These are phyloP conservation scores for Phytophthora nicotianae DNA, from an alignment of 352 stramenopile species.

Conservation along the genomic window DNA sequence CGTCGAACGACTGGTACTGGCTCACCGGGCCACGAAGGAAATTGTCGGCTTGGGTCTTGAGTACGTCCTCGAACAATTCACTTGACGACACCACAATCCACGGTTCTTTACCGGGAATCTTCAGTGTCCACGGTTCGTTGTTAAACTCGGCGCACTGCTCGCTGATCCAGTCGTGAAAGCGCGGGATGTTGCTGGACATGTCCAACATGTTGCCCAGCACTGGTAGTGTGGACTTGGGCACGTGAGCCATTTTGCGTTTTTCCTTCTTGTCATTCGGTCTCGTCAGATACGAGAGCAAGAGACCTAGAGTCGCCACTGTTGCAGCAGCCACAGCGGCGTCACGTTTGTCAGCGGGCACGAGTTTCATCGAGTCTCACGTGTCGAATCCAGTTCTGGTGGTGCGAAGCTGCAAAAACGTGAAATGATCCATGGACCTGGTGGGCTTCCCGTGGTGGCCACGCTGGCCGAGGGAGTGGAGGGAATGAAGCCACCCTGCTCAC, in stretches of 20 bases:
- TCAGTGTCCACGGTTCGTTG: slow-evolving; percentile 42
- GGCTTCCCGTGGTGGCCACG: too few relatives aligned
- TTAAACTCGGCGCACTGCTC: slow-evolving; percentile 43
- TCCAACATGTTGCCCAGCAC: slow-evolving; percentile 48
- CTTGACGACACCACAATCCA: slow-evolving; percentile 46
- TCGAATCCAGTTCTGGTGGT: background rate
- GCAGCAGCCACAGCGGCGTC: background rate
- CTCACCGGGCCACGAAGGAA: slow-evolving; percentile 61
- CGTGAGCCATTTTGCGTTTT: background rate
- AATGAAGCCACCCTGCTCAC: background rate
- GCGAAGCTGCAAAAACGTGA: background rate
- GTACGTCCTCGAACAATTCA: slow-evolving; percentile 47
- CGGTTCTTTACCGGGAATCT: slow-evolving; percentile 35
- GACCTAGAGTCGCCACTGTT: background rate
- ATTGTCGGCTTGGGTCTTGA: slow-evolving; percentile 57
- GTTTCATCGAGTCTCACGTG: background rate
- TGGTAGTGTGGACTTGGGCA: slow-evolving; percentile 36
- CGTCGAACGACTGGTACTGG: slow-evolving; percentile 39
- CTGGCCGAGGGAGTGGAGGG: too few relatives aligned
- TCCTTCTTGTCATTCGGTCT: background rate
- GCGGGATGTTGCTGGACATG: slow-evolving; percentile 23
- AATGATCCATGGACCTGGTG: background rate
- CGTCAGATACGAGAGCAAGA: background rate
- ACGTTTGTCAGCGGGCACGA: too few relatives aligned
- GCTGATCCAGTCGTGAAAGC: slow-evolving; percentile 56